phyloP scores from a whole-genome alignment of 2,329 filamentous ascomycete genomes.

The Penicillium occitanis region DNA sequence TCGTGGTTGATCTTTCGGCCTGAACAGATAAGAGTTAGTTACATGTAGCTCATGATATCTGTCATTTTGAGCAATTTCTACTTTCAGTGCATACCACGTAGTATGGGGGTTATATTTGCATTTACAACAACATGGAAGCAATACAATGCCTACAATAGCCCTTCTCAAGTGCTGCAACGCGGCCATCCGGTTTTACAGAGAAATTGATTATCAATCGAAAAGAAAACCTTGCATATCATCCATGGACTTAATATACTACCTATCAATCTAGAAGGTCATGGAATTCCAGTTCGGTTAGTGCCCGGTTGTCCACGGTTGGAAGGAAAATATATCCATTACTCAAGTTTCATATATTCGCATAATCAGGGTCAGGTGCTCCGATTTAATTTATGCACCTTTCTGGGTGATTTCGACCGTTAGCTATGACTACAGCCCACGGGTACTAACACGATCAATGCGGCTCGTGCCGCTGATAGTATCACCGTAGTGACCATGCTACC shows the following conservation, averaged over 20 bases:
- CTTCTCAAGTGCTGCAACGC: neutral
- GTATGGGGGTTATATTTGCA: neutral
- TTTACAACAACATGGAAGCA: neutral
- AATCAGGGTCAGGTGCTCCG: neutral
- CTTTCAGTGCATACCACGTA: neutral
- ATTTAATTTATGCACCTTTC: neutral
- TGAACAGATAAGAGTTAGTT: neutral
- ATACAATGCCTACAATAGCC: slow-evolving; percentile 12
- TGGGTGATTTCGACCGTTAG: neutral
- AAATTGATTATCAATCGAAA: neutral
- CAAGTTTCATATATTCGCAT: neutral
- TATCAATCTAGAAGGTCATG: neutral
- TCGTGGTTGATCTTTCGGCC: neutral
- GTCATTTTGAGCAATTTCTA: neutral
- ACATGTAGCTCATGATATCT: neutral
- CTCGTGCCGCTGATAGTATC: slow-evolving; percentile 1
- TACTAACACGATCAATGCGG: neutral
- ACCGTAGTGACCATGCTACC: neutral
- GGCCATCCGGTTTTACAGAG: neutral
- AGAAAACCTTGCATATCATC: neutral
- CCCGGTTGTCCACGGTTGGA: neutral
- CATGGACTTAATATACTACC: neutral
- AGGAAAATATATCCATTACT: neutral
- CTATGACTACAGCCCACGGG: neutral
- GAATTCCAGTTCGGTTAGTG: neutral